A percentile compares a stretch with the other conserved stretches of the same genome.
These are phyloP conservation scores for Sarocladiaceae sp. DNA, from an alignment of 2,329 filamentous ascomycete genomes.

Conservation along the genomic window DNA sequence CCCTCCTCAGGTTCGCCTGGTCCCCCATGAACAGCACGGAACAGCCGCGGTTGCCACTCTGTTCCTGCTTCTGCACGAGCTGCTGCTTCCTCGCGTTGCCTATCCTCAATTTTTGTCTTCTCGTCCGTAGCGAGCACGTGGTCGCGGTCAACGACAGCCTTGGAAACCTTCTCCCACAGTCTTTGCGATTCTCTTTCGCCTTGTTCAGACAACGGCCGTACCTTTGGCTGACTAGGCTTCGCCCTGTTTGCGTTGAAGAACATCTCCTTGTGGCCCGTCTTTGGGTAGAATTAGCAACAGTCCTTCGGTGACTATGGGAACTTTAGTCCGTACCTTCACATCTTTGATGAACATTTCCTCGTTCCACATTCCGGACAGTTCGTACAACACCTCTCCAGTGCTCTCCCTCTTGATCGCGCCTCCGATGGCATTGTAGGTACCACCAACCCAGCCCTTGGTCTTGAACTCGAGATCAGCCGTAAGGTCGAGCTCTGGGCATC, in stretches of 20 bases:
- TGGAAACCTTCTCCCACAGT: constrained; percentile 75
- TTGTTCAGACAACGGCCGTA: constrained; percentile 78
- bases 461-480: constrained; percentile 95
- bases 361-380: constrained; percentile 88
- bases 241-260: constrained; percentile 82
- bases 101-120: constrained; percentile 93
- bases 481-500: constrained; percentile 81
- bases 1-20: constrained; percentile 68
- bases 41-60: constrained; percentile 84
- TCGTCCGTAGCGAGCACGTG: constrained; percentile 88
- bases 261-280: constrained; percentile 85
- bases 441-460: constrained; percentile 94
- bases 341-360: constrained; percentile 93
- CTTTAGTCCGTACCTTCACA: constrained; percentile 58
- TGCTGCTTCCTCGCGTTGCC: constrained; percentile 82
- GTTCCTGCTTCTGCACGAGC: constrained; percentile 69
- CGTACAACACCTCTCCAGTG: constrained; percentile 81
- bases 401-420: constrained; percentile 84
- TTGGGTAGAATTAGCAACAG: constrained; percentile 7
- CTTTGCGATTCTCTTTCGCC: constrained; percentile 83
- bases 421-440: constrained; percentile 93
- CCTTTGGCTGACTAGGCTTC: constrained; percentile 66
- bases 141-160: constrained; percentile 76
- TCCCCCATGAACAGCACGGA: constrained; percentile 66
- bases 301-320: background rate